Evolutionary conservation across 2,329 filamentous ascomycete species (phyloP), one percentile per base, ranked within the genome.

Genomic region (Scedosporium boydii): DNA sequence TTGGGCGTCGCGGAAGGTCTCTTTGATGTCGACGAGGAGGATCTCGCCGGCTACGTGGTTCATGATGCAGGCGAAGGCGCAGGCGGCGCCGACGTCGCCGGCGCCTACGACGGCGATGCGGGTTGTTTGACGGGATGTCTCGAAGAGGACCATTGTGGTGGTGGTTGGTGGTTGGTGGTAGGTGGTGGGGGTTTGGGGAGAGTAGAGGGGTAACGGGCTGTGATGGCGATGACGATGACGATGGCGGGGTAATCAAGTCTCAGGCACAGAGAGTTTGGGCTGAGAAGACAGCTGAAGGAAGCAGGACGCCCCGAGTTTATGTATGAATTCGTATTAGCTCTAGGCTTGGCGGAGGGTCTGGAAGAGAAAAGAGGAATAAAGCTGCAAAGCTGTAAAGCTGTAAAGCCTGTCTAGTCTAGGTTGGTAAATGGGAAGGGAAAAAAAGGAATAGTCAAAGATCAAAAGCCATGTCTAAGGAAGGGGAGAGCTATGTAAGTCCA

Each of bases 1-100:
- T 27, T 58, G 55, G 53, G 60, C 53, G 55, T 26, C 60, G 38
- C 53, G 60, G 26, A 58, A 61, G 48, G 41, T 26, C 27, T 51
- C 44, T n/a, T 61, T 61, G 46, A 61, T 23, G 59, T 61, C 59
- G 29, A 61, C 23, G 46, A 61, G 59, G 34, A 61, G 59, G 59
- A 61, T 61, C 48, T 61, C 59, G 59, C 59, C 59, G 46, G 59
- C 59, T 9, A 42, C 59, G 48, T 61, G 59, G 59, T 56, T 61
- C 46, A 56, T 61, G 59, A 61, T 61, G 59, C 59, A 61, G 48
- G 59, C 59, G 48, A 61, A 61, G 46, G 59, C 59, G n/a, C 48
- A 46, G 53, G 55, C 60, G 21, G 60, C 53, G 53, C 60, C 60
- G 53, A 62, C 60, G 55, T 62, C 60, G 60, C 55, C 60, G 53